Evolutionary conservation across 2,329 filamentous ascomycete species (phyloP).

Genomic region (Trichocomaceae sp.): DNA sequence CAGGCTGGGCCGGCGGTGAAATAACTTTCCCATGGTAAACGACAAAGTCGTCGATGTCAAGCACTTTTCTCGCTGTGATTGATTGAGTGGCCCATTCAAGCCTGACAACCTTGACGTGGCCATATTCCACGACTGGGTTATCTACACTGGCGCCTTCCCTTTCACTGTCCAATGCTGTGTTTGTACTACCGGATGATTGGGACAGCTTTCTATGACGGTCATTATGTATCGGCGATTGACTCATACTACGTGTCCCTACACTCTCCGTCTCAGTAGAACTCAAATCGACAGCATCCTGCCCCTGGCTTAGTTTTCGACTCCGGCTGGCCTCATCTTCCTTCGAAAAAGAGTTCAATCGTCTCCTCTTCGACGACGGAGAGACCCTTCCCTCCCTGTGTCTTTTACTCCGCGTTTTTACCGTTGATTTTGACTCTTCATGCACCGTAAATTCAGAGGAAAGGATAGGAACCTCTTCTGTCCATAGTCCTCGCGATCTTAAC

Average conservation of each 20-base stretch:
- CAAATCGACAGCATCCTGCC: conserved; percentile 22
- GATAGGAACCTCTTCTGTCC: conserved; percentile 32
- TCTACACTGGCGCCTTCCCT: background rate
- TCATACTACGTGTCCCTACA: background rate
- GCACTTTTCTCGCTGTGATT: conserved; percentile 32
- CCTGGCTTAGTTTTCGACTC: background rate
- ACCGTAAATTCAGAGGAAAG: background rate
- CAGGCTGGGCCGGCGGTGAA: conserved; percentile 25
- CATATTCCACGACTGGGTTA: conserved; percentile 12
- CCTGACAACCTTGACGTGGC: conserved; percentile 45
- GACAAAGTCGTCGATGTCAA: conserved; percentile 45
- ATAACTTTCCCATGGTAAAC: conserved; percentile 47
- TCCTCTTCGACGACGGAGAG: conserved; percentile 23
- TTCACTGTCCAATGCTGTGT: background rate
- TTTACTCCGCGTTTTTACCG: background rate
- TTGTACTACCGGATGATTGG: background rate
- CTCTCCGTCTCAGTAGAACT: conserved; percentile 25
- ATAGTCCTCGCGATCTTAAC: conserved; percentile 60
- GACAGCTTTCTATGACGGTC: conserved; percentile 14
- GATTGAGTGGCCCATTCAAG: conserved; percentile 51
- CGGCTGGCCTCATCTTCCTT: background rate
- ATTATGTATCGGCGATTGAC: conserved; percentile 14
- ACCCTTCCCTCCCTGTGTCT: background rate
- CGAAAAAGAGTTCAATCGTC: conserved; percentile 15
- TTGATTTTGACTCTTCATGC: background rate